phyloP scores from a whole-genome alignment of 2,329 filamentous ascomycete species.

The Nemania serpens region DNA sequence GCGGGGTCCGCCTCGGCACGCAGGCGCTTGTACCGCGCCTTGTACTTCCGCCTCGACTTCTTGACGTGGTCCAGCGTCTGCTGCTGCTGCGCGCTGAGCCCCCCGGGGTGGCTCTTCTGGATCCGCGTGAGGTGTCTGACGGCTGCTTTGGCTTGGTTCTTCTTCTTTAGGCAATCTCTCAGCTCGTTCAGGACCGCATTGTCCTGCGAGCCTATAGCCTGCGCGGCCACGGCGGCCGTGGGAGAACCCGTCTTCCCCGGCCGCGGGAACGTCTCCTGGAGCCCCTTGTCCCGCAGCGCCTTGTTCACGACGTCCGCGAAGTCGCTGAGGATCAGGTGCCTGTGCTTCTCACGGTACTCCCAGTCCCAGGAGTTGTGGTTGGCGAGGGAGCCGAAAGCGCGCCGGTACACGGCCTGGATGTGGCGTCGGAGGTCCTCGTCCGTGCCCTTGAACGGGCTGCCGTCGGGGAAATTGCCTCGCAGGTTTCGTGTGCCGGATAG shows the following conservation, averaged over 20 bases:
- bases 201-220: neutral
- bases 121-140: neutral
- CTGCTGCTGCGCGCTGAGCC: neutral
- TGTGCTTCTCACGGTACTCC: conserved; percentile 1
- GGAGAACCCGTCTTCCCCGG: neutral
- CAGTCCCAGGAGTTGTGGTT: conserved; percentile 1
- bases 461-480: neutral
- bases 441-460: neutral
- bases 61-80: neutral
- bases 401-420: neutral
- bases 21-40: neutral
- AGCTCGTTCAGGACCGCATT: neutral
- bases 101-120: neutral
- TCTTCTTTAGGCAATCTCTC: neutral
- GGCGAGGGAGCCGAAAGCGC: neutral
- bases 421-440: neutral
- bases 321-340: neutral
- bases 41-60: neutral
- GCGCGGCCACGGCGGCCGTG: neutral
- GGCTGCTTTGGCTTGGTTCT: neutral
- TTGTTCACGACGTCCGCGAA: neutral
- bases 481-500: neutral
- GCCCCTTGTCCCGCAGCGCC: neutral
- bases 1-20: neutral
- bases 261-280: neutral